Evolutionary conservation across 257 asterid genomes (phyloP).

Genomic region (Thymus quinquecostatus): DNA sequence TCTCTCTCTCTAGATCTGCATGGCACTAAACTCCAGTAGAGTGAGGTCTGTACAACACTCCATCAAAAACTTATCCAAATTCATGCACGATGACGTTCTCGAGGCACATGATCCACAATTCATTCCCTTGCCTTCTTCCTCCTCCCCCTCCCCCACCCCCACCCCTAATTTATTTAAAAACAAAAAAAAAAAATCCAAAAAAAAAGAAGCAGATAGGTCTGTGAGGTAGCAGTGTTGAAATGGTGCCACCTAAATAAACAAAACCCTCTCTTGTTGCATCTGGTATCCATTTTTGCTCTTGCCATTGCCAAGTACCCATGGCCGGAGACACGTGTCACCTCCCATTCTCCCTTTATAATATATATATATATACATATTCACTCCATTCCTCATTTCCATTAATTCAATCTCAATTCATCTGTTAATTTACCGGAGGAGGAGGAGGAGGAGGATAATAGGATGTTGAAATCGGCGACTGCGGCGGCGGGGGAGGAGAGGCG

Average conservation of each 20-base stretch:
- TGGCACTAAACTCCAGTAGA: neutral
- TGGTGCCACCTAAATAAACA: constrained; percentile 26
- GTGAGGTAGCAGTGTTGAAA: neutral
- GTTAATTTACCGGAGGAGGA: no score
- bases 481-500: constrained; percentile 22
- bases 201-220: neutral
- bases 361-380: neutral
- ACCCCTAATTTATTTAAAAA: neutral
- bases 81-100: constrained; percentile 30
- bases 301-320: constrained; percentile 56
- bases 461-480: constrained; percentile 29
- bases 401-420: no score
- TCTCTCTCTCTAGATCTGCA: neutral
- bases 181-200: neutral
- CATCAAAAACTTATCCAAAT: constrained; percentile 11
- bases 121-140: neutral
- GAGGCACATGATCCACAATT: neutral
- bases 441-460: no score
- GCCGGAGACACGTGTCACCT: constrained; percentile 49
- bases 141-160: neutral
- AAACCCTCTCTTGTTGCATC: neutral
- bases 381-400: neutral
- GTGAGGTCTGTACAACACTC: neutral
- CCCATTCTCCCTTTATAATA: constrained; percentile 29
- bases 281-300: constrained; percentile 17